Evolutionary conservation across 1,284 basidiomycete genomes (phyloP).

Genomic region (Melampsora larici-populina): DNA sequence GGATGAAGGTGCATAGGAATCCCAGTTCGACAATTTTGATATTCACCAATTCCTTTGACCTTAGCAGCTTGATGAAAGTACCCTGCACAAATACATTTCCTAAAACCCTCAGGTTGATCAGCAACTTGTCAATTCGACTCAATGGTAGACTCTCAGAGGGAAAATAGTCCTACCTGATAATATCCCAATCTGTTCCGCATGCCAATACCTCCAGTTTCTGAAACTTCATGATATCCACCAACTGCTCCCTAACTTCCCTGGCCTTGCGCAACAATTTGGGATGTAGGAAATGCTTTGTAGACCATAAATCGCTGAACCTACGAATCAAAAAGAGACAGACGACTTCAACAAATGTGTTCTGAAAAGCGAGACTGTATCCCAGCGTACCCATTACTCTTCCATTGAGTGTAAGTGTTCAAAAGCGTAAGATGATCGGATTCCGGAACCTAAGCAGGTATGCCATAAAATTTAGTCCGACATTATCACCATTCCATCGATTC

Average conservation of each 20-base stretch:
- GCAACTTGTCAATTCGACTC: neutral
- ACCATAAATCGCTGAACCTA: slow-evolving; percentile 77
- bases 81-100: slow-evolving; percentile 94
- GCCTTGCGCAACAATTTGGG: slow-evolving; percentile 93
- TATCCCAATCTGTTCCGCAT: slow-evolving; percentile 90
- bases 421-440: slow-evolving; percentile 96
- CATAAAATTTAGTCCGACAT: neutral
- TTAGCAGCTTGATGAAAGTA: slow-evolving; percentile 99
- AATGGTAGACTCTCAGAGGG: neutral
- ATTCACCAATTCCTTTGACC: slow-evolving; percentile 98
- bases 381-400: slow-evolving; percentile 85
- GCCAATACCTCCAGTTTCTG: slow-evolving; percentile 90
- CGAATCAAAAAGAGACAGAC: slow-evolving; percentile 40
- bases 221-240: slow-evolving; percentile 97
- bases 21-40: slow-evolving; percentile 95
- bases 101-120: slow-evolving; percentile 50
- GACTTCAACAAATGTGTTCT: slow-evolving; percentile 58
- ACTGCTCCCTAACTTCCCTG: slow-evolving; percentile 88
- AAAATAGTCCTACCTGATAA: slow-evolving; percentile 65
- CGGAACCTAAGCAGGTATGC: slow-evolving; percentile 59
- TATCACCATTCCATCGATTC: neutral
- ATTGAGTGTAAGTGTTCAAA: slow-evolving; percentile 94
- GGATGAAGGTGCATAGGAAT: slow-evolving; percentile 87
- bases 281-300: slow-evolving; percentile 88
- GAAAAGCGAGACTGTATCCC: slow-evolving; percentile 11